phyloP scores from a whole-genome alignment of 768 basidiomycete genomes.

The Leucocoprinus birnbaumii region DNA sequence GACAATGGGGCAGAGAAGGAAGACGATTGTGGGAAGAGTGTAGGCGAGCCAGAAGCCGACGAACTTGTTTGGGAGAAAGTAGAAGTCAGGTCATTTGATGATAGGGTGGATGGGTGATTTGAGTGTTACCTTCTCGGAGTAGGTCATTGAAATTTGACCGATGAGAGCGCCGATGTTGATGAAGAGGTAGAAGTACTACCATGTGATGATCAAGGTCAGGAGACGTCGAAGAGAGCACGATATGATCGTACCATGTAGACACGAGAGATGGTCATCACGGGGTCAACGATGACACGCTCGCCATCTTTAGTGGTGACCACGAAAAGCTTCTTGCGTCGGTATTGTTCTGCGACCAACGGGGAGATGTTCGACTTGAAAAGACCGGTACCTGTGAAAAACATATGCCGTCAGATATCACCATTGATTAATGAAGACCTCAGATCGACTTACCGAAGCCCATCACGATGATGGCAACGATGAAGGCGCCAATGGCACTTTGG shows the following conservation, averaged over 20 bases:
- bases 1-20: conserved; percentile 59
- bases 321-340: conserved; percentile 51
- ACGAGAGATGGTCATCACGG: conserved; percentile 59
- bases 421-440: background rate
- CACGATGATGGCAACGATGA: conserved; percentile 59
- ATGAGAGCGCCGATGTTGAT: conserved; percentile 71
- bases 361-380: conserved; percentile 78
- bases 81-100: too few species aligned
- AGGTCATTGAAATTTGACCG: conserved; percentile 70
- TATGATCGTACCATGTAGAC: conserved; percentile 63
- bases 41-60: conserved; percentile 69
- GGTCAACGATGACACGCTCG: conserved; percentile 76
- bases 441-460: conserved; percentile 41
- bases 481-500: conserved; percentile 44
- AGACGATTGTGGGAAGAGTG: conserved; percentile 60
- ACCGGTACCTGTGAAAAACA: conserved; percentile 47
- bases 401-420: conserved; percentile 13
- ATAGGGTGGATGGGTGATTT: too few species aligned
- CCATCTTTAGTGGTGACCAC: conserved; percentile 48
- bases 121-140: conserved; percentile 63
- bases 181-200: conserved; percentile 71
- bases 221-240: background rate
- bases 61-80: conserved; percentile 34
- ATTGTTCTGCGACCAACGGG: conserved; percentile 79
- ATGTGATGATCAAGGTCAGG: background rate